Evolutionary conservation across 2,329 filamentous ascomycete genomes (phyloP), one percentile per base, ranked within the genome.

Genomic region (Truncatella angustata): DNA sequence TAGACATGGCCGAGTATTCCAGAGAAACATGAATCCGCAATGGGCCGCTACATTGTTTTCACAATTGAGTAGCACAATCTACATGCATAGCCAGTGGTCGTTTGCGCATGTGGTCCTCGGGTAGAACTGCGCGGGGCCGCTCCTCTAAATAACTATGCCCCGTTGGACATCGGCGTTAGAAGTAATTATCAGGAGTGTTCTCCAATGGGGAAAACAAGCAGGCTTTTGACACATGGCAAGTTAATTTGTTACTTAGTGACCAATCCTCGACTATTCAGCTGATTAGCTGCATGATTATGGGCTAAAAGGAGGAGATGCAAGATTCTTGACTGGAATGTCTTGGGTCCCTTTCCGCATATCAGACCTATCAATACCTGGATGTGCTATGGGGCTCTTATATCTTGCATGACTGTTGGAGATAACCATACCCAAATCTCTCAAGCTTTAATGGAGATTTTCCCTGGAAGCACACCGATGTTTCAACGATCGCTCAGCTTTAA

Each of bases 401-500:
- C 43, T 32, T 46, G 43, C 28, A 46, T 46, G 43, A 46, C 12
- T 10, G 9, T 20, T 16, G 18, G n/a, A 16, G n/a, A 23, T 28
- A 16, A 46, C 43, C 43, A 30, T 46, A 24, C 43, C 43, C 43
- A 34, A 46, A 46, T 46, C 43, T 46, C 30, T n/a, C 43, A 46
- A 46, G 43, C 28, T 46, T 12, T 28, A 14, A 35, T 28, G n/a
- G 14, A 11, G 14, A 35, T 46, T 32, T 11, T n/a, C 40, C 21
- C 24, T 28, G 23, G 40, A 26, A 23, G 21, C 40, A 46, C 43
- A 46, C 43, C 43, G 43, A 46, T 46, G 43, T 46, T 46, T 46
- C 28, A 16, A 26, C 23, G 16, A 26, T 34, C 24, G 40, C 23
- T n/a, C 24, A n/a, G 21, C 40, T 24, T 16, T 12, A 32, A 42